Evolutionary conservation across 179 eudicot genomes (phyloP), one percentile per base, ranked within the genome.

Genomic region (Spinacia oleracea): DNA sequence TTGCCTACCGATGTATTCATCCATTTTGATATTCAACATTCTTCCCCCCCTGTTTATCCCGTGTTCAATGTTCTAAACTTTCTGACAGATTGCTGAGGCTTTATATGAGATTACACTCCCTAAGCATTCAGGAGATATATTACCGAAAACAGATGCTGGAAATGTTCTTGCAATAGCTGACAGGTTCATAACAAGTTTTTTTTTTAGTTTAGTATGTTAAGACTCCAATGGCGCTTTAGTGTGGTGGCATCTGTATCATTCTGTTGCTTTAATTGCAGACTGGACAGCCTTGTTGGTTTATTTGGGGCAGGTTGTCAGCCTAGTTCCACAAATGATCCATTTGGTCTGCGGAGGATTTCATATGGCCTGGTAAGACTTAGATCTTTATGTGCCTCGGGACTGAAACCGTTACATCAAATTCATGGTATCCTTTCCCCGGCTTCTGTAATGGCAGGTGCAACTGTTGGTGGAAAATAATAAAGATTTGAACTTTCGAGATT

Each of bases 281-380:
- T 96, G 78, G 98, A 94, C 80, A 96, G 98, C 90, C 91, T 96
- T 86, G 97, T 96, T 81, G 99, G 99, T 68, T 84, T 96, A 81
- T 91, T 96, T 86, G 98, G 94, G 75, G 98, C 97, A 53, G 98
- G 99, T 69, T 96, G 99, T 81, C 97, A 94, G 83, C 94, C 99
- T 80, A 94, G 86, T 82, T 94, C 98, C 67, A 81, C 88, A 67
- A 96, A 85, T 79, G 99, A 96, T 72, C 99, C 98, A 59, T 94
- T 94, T 82, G 99, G 99, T 74, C 85, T 96, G 73, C 92, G 98
- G 65, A 91, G 99, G 83, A 91, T 85, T 79, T 91, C 99, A 82
- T 96, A 96, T 82, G 99, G 94, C 84, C 96, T 96, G 77, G 99
- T 96, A 90, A 80, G 96, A 66, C 1, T 66, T 7, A 46, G 45